Conservation (phyloP, 148 eudicot species). For the Chenopodium suecicum region DNA sequence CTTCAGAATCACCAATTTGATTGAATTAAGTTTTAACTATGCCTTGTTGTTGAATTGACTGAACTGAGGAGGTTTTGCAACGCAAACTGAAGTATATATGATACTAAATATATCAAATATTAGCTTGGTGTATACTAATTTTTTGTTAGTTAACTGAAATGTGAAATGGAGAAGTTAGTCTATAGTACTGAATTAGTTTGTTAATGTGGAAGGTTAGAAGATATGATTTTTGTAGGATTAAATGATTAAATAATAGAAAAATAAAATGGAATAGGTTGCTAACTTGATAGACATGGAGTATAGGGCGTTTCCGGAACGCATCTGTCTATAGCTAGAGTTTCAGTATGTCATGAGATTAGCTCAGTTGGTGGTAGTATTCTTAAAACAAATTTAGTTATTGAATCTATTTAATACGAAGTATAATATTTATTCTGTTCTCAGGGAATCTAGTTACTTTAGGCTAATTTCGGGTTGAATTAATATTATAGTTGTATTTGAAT, state of each 20-base stretch:
- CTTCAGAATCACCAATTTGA: neutral
- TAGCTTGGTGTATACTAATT: too few relatives aligned
- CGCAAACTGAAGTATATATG: too few relatives aligned
- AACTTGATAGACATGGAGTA: neutral
- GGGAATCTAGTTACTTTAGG: neutral
- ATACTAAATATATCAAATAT: too few relatives aligned
- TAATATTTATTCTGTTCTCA: neutral
- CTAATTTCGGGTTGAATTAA: neutral
- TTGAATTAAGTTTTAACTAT: neutral
- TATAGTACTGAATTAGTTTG: neutral
- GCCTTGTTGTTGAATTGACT: neutral
- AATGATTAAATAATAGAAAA: neutral
- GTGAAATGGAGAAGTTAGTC: neutral
- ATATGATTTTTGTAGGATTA: neutral
- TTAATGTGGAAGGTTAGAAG: neutral
- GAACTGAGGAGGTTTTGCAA: neutral
- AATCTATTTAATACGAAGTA: too few relatives aligned
- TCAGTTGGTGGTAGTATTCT: neutral
- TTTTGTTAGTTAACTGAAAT: too few relatives aligned
- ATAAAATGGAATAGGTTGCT: neutral
- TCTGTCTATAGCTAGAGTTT: neutral
- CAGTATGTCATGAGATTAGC: neutral
- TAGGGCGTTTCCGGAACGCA: neutral
- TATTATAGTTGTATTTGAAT: neutral
- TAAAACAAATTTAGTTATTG: neutral